Evolutionary conservation across 108 stramenopile genomes (phyloP).

Genomic region (Aurantiochytrium sp.): DNA sequence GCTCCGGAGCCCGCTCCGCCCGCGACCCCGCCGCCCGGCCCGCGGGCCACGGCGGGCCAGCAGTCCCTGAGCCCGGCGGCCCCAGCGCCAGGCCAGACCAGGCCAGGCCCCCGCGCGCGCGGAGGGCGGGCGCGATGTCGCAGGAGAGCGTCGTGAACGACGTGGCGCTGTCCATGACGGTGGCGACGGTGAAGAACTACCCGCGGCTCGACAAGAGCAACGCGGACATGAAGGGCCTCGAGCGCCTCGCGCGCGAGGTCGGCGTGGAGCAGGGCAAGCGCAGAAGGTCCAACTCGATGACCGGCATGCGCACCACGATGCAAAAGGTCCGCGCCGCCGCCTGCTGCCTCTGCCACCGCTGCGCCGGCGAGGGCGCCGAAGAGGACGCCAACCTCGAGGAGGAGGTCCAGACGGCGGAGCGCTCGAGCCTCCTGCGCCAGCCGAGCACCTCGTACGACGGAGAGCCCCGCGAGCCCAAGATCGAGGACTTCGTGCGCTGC

Average conservation of each 20-base stretch:
- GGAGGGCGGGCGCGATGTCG: no score
- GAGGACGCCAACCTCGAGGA: not conserved
- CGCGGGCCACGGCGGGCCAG: no score
- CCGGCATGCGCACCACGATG: no score
- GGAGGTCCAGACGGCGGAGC: not conserved
- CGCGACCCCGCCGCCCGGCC: no score
- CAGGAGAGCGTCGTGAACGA: not conserved
- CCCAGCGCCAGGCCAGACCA: no score
- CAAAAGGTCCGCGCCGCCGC: no score
- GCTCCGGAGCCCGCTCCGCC: no score
- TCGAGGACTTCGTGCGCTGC: not conserved
- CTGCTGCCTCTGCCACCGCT: not conserved
- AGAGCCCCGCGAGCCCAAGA: not conserved
- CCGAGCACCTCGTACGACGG: not conserved
- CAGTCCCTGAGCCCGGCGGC: no score
- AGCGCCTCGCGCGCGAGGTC: not conserved
- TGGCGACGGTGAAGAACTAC: not conserved
- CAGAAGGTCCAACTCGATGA: not conserved
- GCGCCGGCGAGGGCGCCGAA: not conserved
- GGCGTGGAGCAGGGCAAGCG: not conserved
- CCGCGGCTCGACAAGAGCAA: not conserved
- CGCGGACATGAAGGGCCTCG: not conserved
- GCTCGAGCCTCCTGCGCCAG: not conserved
- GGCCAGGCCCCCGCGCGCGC: no score
- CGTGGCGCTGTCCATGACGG: not conserved